A percentile compares a stretch with the other conserved stretches of the same genome.
Evolutionary conservation across 208 protist species (phyloP).

Genomic region (Leishmania gerbilli): DNA sequence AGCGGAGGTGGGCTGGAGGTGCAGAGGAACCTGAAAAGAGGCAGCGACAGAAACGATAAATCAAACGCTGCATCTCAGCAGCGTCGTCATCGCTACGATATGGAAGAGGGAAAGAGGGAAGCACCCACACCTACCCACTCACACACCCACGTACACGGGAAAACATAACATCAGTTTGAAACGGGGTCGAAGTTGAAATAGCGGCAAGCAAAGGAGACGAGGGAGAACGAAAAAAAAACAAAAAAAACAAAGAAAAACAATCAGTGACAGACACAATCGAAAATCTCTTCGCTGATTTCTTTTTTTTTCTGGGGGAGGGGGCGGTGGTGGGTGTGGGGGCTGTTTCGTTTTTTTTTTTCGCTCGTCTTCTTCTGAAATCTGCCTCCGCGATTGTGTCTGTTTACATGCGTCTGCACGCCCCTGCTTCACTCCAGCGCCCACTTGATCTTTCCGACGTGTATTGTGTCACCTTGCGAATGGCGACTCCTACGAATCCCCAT

Average conservation of each 20-base stretch:
- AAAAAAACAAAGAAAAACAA: not conserved
- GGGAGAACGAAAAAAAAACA: not conserved
- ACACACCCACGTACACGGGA: not conserved
- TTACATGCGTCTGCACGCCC: not conserved
- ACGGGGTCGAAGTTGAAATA: not conserved
- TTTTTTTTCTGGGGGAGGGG: not conserved
- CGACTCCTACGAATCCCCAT: not conserved
- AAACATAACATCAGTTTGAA: not conserved
- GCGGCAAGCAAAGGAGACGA: not conserved
- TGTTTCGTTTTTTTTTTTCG: conserved; percentile 1
- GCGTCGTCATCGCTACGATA: not conserved
- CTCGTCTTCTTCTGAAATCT: not conserved
- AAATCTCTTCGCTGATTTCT: conserved; percentile 15
- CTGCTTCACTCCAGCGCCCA: not conserved
- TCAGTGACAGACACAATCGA: conserved; percentile 17
- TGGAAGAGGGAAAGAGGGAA: not conserved
- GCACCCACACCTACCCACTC: not conserved
- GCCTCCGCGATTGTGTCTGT: not conserved
- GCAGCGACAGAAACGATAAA: not conserved
- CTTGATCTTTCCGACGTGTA: not conserved
- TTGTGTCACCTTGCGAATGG: not conserved
- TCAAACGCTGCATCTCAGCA: not conserved
- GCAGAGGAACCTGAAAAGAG: not conserved
- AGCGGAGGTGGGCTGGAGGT: not conserved
- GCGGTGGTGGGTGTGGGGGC: too few relatives aligned